These are phyloP conservation scores for Candida dajiaensis DNA, from an alignment of 805 yeast genomes.

Conservation along the genomic window DNA sequence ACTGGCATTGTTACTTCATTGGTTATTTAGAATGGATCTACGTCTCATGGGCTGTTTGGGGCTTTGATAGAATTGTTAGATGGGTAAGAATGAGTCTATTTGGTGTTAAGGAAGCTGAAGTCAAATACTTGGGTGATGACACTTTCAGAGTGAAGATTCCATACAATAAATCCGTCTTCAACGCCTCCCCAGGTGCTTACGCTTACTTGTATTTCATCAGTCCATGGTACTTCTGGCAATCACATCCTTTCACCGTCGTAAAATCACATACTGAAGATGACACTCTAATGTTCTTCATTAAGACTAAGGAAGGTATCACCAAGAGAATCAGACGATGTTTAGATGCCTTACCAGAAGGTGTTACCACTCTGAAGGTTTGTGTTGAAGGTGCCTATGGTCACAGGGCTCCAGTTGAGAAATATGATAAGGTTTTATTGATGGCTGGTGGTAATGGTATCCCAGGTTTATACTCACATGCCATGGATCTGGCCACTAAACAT, in stretches of 20 bases:
- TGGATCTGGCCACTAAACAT: constrained; percentile 17
- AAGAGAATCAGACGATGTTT: constrained; percentile 30
- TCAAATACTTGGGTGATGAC: constrained; percentile 27
- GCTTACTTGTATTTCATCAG: constrained; percentile 50
- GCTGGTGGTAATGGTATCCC: constrained; percentile 49
- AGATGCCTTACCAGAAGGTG: constrained; percentile 24
- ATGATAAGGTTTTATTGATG: constrained; percentile 32
- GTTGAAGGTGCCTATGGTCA: constrained; percentile 60
- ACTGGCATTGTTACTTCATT: constrained; percentile 43
- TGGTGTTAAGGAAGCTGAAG: constrained; percentile 12
- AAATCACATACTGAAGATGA: constrained; percentile 31
- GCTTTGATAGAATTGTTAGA: constrained; percentile 39
- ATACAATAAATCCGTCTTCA: constrained; percentile 39
- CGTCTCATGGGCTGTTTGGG: constrained; percentile 20
- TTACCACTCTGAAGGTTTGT: constrained; percentile 26
- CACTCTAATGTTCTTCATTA: constrained; percentile 32
- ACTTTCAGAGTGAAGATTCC: constrained; percentile 35
- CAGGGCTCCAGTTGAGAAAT: constrained; percentile 29
- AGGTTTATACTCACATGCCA: constrained; percentile 38
- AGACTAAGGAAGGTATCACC: constrained; percentile 50
- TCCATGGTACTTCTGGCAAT: constrained; percentile 50
- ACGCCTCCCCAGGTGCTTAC: constrained; percentile 46
- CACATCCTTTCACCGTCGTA: constrained; percentile 62
- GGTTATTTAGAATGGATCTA: constrained; percentile 35
- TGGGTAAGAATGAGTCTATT: constrained; percentile 26